A percentile compares a stretch with the other conserved stretches of the same genome.
Conservation (phyloP, 2,329 filamentous ascomycete genomes). For the Colletotrichum chlorophyti region DNA sequence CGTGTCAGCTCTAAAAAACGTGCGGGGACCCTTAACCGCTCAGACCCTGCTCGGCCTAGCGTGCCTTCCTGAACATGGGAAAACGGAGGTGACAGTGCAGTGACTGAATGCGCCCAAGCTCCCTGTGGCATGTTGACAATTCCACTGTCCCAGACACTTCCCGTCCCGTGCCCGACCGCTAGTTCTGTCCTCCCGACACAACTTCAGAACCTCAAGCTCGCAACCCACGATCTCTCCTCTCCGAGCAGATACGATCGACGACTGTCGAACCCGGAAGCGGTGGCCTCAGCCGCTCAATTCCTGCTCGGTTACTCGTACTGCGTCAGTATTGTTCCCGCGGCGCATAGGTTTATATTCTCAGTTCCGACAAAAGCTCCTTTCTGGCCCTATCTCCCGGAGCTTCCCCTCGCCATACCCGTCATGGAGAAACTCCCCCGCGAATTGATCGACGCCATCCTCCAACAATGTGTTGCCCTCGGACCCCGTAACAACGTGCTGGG, state of each 20-base stretch:
- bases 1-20: too few relatives aligned
- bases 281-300: not conserved
- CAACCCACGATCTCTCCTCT: not conserved
- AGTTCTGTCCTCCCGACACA: not conserved
- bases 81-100: conserved; percentile 5
- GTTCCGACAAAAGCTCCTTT: not conserved
- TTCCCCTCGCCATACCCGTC: conserved; percentile 15
- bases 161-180: conserved; percentile 18
- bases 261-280: too few relatives aligned
- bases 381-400: conserved; percentile 7
- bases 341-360: too few relatives aligned
- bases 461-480: conserved; percentile 46
- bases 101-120: conserved; percentile 25
- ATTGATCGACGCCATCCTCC: conserved; percentile 54
- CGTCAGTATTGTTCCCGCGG: not conserved
- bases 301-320: not conserved
- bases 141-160: not conserved
- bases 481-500: conserved; percentile 53
- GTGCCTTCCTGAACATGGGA: not conserved
- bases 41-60: conserved; percentile 15
- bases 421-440: conserved; percentile 57
- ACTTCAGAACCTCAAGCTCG: conserved; percentile 1
- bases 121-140: conserved; percentile 12
- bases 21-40: not conserved
- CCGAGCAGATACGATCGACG: too few relatives aligned